Percentiles rank a stretch among this genome's conserved stretches.
phyloP scores from a whole-genome alignment of 2,329 filamentous ascomycete species.

The Lachnellula cervina region DNA sequence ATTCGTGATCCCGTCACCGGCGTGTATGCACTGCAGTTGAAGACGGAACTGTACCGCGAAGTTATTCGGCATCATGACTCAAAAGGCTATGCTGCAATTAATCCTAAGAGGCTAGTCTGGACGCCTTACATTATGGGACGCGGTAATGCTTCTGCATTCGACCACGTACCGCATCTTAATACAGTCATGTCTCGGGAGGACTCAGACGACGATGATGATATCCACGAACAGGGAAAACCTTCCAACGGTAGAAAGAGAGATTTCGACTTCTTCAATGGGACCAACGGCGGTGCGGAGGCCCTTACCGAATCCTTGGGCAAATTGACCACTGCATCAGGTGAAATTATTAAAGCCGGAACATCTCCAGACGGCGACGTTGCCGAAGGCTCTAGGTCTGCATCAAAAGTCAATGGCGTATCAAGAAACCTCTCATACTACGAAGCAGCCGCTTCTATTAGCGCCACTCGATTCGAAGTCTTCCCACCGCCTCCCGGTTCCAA shows the following conservation, averaged over 20 bases:
- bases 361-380: slow-evolving; percentile 12
- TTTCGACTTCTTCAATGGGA: slow-evolving; percentile 22
- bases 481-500: slow-evolving; percentile 55
- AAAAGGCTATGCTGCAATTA: slow-evolving; percentile 82
- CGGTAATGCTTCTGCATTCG: slow-evolving; percentile 74
- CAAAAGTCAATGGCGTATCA: slow-evolving; percentile 21
- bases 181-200: slow-evolving; percentile 85
- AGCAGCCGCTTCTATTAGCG: slow-evolving; percentile 48
- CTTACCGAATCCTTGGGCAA: slow-evolving; percentile 28
- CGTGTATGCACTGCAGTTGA: slow-evolving; percentile 82
- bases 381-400: slow-evolving; percentile 13
- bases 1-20: slow-evolving; percentile 86
- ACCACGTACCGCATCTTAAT: slow-evolving; percentile 74
- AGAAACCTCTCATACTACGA: slow-evolving; percentile 28
- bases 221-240: slow-evolving; percentile 12
- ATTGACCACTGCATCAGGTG: slow-evolving; percentile 22
- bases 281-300: slow-evolving; percentile 21
- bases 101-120: slow-evolving; percentile 79
- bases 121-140: slow-evolving; percentile 96
- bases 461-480: slow-evolving; percentile 72
- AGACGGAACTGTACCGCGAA: slow-evolving; percentile 77
- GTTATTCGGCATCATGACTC: slow-evolving; percentile 86
- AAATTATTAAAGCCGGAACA: slow-evolving; percentile 13
- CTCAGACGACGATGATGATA: slow-evolving; percentile 31
- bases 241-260: slow-evolving; percentile 21